phyloP scores from a whole-genome alignment of 306 rosid genomes.

The Lathyrus tuberosus region DNA sequence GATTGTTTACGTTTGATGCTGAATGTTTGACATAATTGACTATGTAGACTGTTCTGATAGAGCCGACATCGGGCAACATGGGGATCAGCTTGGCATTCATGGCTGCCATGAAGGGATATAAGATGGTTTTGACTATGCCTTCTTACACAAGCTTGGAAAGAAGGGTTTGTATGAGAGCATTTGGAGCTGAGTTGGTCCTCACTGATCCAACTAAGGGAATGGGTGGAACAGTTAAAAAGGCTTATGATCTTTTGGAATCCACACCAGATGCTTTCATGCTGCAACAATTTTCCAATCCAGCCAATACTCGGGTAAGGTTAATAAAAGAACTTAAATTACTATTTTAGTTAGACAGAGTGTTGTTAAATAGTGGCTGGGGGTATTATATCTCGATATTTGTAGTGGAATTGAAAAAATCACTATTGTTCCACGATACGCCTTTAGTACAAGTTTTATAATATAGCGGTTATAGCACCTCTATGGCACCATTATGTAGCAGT shows the following conservation, averaged over 20 bases:
- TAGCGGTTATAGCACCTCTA: not conserved
- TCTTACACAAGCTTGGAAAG: conserved; percentile 54
- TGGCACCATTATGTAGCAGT: not conserved
- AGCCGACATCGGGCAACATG: conserved; percentile 95
- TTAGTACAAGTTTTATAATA: not conserved
- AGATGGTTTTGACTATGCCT: conserved; percentile 80
- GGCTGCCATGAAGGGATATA: conserved; percentile 83
- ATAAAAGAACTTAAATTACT: not conserved
- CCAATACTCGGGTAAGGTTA: conserved; percentile 79
- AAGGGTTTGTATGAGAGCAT: conserved; percentile 65
- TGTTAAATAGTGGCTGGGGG: too few relatives aligned
- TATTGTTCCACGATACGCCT: not conserved
- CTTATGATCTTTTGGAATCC: conserved; percentile 73
- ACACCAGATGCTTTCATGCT: conserved; percentile 85
- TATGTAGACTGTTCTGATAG: conserved; percentile 71
- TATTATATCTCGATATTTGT: too few relatives aligned
- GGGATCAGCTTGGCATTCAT: conserved; percentile 73
- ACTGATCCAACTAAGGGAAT: conserved; percentile 76
- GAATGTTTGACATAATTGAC: conserved; percentile 18
- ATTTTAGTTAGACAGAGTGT: too few relatives aligned
- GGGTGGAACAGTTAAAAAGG: conserved; percentile 81
- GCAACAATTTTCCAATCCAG: conserved; percentile 90
- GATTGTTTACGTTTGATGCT: not conserved
- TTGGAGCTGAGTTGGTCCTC: conserved; percentile 84
- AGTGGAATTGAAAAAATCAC: not conserved